phyloP scores from a whole-genome alignment of 306 rosid species.

The Vachellia collinsii region DNA sequence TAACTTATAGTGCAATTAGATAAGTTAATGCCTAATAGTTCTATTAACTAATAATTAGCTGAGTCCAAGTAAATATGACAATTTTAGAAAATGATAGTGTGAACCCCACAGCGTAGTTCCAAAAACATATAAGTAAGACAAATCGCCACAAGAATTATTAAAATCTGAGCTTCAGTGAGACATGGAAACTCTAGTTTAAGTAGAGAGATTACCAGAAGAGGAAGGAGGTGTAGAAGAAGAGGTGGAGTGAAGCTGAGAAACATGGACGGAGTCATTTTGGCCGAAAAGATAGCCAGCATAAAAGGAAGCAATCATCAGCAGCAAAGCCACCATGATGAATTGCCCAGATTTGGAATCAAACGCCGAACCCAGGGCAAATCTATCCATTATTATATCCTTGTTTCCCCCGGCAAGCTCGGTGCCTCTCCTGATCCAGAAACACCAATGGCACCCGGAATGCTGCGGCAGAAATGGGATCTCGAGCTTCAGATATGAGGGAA shows the following conservation, averaged over 20 bases:
- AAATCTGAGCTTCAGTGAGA: background rate
- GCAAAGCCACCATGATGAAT: conserved; percentile 45
- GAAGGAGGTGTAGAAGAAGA: conserved; percentile 37
- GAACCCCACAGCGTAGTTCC: background rate
- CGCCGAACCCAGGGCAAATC: conserved; percentile 23
- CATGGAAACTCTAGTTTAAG: background rate
- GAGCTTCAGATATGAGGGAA: background rate
- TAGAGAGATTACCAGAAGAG: conserved; percentile 24
- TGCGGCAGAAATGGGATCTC: background rate
- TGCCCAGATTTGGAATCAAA: conserved; percentile 50
- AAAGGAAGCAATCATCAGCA: conserved; percentile 54
- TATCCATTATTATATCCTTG: background rate
- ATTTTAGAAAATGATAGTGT: background rate
- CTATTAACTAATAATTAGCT: background rate
- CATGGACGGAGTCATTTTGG: conserved; percentile 51
- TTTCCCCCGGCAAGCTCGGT: background rate
- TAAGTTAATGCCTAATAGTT: background rate
- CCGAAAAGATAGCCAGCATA: conserved; percentile 58
- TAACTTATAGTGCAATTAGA: background rate
- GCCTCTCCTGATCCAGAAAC: background rate
- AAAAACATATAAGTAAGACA: background rate
- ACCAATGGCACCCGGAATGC: background rate
- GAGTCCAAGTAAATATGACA: background rate
- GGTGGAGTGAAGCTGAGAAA: conserved; percentile 46
- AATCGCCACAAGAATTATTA: background rate